Base-by-base conservation (phyloP, 345 rosid species). In the Lepidium aucheri region DNA sequence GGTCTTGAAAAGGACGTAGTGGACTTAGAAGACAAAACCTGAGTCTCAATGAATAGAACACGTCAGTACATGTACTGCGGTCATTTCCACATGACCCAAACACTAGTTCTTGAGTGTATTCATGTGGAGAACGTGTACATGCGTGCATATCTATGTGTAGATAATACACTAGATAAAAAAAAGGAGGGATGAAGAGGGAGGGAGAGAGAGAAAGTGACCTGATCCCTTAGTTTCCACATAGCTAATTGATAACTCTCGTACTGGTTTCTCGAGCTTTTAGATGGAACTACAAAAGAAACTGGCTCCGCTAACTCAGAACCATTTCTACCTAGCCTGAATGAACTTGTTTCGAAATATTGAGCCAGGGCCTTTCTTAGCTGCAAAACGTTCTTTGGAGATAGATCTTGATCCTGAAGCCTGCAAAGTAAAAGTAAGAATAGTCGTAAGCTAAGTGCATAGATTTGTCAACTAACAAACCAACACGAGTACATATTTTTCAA, bases 381-480 rank as follows among this genome's bases (percentile, higher is more conserved):
- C 58, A 51, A 14, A 49, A 47, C 22, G 50, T 70, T 76, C 17
- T 6, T 53, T 1, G 82, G 85, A 67, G 82, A 75, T 40, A 73
- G 60, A 69, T 83, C 74, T 68, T 77, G 75, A 80, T 83, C 86
- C 64, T 83, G 91, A 45, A 90, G 65, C 77, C 97, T 90, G 63
- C 46, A 20, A 18, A 63, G 34, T 36, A 17, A 24, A 50, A 35
- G 24, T 14, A 44, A 4, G 15, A 43, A 9, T 1, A 30, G 26
- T 35, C 9, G 6, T 41, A 43, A 60, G 52, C 14, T 20, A 10
- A 56, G n/a, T 13, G 18, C 46, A 38, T 12, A 38, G 3, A 20
- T 38, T 38, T 56, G 17, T 30, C 12, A 53, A 32, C 40, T 54
- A 34, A 53, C 24, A 33, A 12, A 16, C 9, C 18, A 4, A 53